Evolutionary conservation across 257 asterid species (phyloP).

Genomic region (Plectranthus barbatus): DNA sequence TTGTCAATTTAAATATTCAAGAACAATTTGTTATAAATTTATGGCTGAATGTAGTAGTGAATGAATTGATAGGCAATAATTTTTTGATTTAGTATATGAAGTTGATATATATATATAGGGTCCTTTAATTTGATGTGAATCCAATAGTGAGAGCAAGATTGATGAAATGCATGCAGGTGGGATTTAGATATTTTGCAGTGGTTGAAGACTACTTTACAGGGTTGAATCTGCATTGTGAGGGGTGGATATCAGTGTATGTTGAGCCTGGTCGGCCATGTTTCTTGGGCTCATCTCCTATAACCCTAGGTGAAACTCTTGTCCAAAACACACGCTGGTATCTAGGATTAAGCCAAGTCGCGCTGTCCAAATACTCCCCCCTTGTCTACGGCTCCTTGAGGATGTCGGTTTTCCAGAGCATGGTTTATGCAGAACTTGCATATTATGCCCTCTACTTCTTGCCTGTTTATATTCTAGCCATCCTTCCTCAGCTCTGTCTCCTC

Average conservation of each 20-base stretch:
- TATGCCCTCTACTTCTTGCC: conserved; percentile 19
- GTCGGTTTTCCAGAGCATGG: conserved; percentile 33
- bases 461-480: conserved; percentile 21
- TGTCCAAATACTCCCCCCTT: conserved; percentile 35
- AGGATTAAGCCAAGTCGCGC: conserved; percentile 29
- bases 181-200: conserved; percentile 40
- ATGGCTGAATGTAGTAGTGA: no score
- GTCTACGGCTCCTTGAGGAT: conserved; percentile 33
- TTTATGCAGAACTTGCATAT: conserved; percentile 23
- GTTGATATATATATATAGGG: no score
- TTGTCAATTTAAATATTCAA: no score
- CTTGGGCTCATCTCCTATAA: conserved; percentile 41
- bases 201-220: conserved; percentile 50
- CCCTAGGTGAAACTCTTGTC: conserved; percentile 32
- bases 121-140: no score
- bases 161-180: no score
- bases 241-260: conserved; percentile 47
- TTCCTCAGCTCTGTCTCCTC: conserved; percentile 37
- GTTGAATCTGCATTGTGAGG: conserved; percentile 39
- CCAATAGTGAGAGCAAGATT: no score
- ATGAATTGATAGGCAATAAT: no score
- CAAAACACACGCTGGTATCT: conserved; percentile 50
- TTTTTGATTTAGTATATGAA: no score
- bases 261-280: conserved; percentile 43
- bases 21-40: no score